A percentile compares a stretch with the other conserved stretches of the same genome.
phyloP scores from a whole-genome alignment of 352 stramenopile species.

The Aphanomyces cochlioides region DNA sequence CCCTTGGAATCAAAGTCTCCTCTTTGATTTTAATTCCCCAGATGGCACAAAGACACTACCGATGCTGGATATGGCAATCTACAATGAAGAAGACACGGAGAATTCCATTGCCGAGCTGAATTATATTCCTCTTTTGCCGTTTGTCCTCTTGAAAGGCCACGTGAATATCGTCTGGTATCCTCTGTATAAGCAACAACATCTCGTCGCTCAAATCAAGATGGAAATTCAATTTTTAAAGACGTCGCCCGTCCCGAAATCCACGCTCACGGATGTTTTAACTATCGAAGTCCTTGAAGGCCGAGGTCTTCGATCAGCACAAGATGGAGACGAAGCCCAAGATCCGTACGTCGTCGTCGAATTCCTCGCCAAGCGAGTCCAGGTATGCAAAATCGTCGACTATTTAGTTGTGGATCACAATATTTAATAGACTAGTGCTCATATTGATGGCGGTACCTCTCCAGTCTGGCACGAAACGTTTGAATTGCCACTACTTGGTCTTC shows the following conservation, averaged over 20 bases:
- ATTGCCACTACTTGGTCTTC: not conserved
- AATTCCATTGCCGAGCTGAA: constrained; percentile 35
- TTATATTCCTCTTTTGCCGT: constrained; percentile 47
- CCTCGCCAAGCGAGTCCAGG: constrained; percentile 5
- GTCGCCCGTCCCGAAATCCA: constrained; percentile 3
- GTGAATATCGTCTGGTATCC: constrained; percentile 40
- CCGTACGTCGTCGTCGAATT: constrained; percentile 14
- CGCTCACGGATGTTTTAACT: constrained; percentile 7
- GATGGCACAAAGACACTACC: not conserved
- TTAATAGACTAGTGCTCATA: constrained; percentile 25
- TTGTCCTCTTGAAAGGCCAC: constrained; percentile 45
- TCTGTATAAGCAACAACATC: not conserved
- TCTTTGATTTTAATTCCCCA: constrained; percentile 16
- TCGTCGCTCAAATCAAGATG: constrained; percentile 37
- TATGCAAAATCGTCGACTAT: not conserved
- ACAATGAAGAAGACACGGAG: not conserved
- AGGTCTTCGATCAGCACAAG: constrained; percentile 7
- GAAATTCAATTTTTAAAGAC: constrained; percentile 44
- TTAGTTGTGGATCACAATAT: not conserved
- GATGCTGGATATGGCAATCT: not conserved
- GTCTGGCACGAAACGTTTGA: constrained; percentile 28
- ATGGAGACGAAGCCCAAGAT: constrained; percentile 19
- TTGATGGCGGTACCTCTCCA: constrained; percentile 18
- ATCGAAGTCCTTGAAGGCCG: constrained; percentile 28
- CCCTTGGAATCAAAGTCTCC: constrained; percentile 12